Conservation (phyloP, 1,284 basidiomycete genomes). For the Malassezia nana region DNA sequence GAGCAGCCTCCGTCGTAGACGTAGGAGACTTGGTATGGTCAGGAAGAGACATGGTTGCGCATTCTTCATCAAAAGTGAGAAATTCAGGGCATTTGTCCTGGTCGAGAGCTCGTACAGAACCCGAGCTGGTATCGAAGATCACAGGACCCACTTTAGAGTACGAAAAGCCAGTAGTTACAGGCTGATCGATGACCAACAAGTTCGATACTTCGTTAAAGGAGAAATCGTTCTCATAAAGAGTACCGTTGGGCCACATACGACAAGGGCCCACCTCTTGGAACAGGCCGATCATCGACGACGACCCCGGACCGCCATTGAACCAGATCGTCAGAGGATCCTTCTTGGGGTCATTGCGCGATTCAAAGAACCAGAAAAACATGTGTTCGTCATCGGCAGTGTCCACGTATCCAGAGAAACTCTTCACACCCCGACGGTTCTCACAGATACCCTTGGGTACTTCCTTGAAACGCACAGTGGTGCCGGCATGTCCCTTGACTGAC, state of each 20-base stretch:
- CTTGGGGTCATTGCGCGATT: constrained; percentile 25
- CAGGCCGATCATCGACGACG: constrained; percentile 61
- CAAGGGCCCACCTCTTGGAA: constrained; percentile 64
- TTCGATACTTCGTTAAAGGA: constrained; percentile 61
- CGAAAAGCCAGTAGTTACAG: constrained; percentile 43
- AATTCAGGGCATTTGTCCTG: constrained; percentile 23
- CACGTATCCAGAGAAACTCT: constrained; percentile 54
- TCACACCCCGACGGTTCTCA: constrained; percentile 61
- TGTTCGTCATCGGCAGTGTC: constrained; percentile 25
- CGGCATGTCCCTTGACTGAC: constrained; percentile 16
- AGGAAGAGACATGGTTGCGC: constrained; percentile 26
- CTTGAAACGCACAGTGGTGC: constrained; percentile 28
- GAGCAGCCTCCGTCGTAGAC: constrained; percentile 28
- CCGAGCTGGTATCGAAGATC: constrained; percentile 20
- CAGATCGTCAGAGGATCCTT: constrained; percentile 25
- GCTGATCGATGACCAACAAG: constrained; percentile 67
- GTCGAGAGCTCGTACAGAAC: constrained; percentile 19
- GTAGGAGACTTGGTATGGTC: constrained; percentile 26
- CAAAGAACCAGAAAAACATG: constrained; percentile 36
- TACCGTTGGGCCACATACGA: constrained; percentile 57
- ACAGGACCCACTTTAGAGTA: constrained; percentile 27
- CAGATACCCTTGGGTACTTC: constrained; percentile 57
- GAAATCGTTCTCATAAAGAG: constrained; percentile 55
- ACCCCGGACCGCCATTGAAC: constrained; percentile 52
- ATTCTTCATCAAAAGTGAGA: constrained; percentile 19